These are phyloP conservation scores for Penicillium sp. DNA, from an alignment of 2,329 filamentous ascomycete genomes.

Conservation along the genomic window DNA sequence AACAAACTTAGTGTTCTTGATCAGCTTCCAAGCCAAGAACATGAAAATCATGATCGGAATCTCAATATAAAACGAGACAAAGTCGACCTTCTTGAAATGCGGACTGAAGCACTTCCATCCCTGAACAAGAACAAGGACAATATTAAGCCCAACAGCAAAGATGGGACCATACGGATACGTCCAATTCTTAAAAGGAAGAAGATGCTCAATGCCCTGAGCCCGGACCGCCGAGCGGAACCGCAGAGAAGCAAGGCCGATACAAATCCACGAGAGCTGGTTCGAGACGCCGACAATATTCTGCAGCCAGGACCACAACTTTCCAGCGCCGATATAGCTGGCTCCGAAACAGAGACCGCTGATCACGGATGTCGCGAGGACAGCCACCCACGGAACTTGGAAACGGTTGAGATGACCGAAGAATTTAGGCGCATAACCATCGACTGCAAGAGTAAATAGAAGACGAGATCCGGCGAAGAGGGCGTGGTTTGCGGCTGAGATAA, in stretches of 20 bases:
- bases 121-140: constrained; percentile 54
- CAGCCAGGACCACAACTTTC: constrained; percentile 58
- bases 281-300: constrained; percentile 61
- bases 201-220: constrained; percentile 52
- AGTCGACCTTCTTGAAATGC: constrained; percentile 49
- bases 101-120: constrained; percentile 55
- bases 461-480: constrained; percentile 51
- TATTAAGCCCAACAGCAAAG: constrained; percentile 50
- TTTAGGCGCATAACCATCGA: constrained; percentile 49
- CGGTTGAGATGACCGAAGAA: constrained; percentile 46
- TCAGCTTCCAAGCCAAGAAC: constrained; percentile 49
- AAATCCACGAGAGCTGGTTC: constrained; percentile 57
- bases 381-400: constrained; percentile 47
- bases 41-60: constrained; percentile 52
- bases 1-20: constrained; percentile 42
- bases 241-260: constrained; percentile 57
- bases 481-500: constrained; percentile 52
- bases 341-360: constrained; percentile 55
- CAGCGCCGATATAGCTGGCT: constrained; percentile 57
- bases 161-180: constrained; percentile 57
- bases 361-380: constrained; percentile 47
- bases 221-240: constrained; percentile 54
- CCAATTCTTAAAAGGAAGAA: constrained; percentile 58
- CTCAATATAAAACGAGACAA: constrained; percentile 58
- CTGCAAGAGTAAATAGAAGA: constrained; percentile 49